Conservation (phyloP, 192 early-diverging fungal species). For the Chytriomyces sp. region DNA sequence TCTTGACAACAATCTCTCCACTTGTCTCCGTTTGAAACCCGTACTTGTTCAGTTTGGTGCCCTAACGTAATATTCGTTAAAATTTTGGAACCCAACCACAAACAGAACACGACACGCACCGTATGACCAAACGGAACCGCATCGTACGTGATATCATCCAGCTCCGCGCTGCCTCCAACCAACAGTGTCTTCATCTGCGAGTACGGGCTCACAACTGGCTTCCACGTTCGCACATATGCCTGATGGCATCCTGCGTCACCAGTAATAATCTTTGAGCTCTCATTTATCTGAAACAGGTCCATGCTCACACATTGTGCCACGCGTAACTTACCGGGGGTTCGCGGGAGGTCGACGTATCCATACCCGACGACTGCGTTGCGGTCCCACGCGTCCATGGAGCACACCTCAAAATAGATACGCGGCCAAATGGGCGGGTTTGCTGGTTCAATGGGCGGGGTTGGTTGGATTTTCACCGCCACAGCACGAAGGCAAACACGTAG, state of each 20-base stretch:
- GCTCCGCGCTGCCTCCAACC: constrained; percentile 40
- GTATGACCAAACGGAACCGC: constrained; percentile 16
- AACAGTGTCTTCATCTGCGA: constrained; percentile 35
- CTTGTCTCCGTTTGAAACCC: constrained; percentile 45
- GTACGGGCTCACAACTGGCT: constrained; percentile 29
- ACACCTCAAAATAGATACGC: constrained; percentile 37
- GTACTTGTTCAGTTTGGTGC: constrained; percentile 37
- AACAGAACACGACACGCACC: background rate
- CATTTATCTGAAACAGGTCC: no score
- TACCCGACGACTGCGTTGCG: constrained; percentile 42
- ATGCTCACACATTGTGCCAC: no score
- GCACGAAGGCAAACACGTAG: background rate
- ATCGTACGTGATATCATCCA: constrained; percentile 41
- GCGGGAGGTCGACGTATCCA: constrained; percentile 39
- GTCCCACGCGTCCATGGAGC: constrained; percentile 46
- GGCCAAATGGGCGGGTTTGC: constrained; percentile 32
- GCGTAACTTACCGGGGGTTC: constrained; percentile 26
- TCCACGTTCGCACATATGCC: constrained; percentile 36
- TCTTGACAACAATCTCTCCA: constrained; percentile 31
- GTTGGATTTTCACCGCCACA: background rate
- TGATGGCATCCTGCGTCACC: constrained; percentile 40
- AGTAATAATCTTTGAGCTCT: no score
- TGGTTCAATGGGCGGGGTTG: constrained; percentile 10
- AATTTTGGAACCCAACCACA: background rate
- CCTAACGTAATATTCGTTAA: constrained; percentile 8